A percentile compares a stretch with the other conserved stretches of the same genome.
These are phyloP conservation scores for Suillus clintonianus DNA, from an alignment of 768 basidiomycete species.

Conservation along the genomic window DNA sequence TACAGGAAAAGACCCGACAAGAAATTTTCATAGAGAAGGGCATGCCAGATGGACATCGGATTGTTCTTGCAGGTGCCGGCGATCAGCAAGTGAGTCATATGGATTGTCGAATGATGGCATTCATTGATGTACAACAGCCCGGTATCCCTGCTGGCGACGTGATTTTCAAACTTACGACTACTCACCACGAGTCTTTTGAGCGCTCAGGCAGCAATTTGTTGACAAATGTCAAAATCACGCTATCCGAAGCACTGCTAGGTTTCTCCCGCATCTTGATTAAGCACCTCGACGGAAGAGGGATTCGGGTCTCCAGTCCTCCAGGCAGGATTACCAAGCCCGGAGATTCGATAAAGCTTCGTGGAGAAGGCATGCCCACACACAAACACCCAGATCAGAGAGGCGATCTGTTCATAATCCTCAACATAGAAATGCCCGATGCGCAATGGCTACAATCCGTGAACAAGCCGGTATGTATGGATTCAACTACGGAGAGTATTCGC, in stretches of 20 bases:
- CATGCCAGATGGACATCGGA: constrained; percentile 80
- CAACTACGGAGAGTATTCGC: neutral
- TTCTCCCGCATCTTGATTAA: constrained; percentile 89
- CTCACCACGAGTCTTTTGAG: constrained; percentile 78
- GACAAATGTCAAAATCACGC: constrained; percentile 78
- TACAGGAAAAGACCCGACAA: constrained; percentile 86
- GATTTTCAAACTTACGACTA: constrained; percentile 72
- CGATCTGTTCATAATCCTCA: constrained; percentile 79
- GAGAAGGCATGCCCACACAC: constrained; percentile 89
- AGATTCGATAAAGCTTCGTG: constrained; percentile 71
- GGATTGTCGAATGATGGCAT: neutral
- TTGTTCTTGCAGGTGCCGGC: constrained; percentile 88
- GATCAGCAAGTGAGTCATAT: constrained; percentile 72
- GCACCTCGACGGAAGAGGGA: constrained; percentile 92
- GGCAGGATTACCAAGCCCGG: constrained; percentile 77
- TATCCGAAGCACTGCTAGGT: constrained; percentile 94
- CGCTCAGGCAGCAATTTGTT: constrained; percentile 81
- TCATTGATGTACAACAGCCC: constrained; percentile 51
- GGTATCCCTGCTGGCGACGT: constrained; percentile 89
- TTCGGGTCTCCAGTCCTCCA: constrained; percentile 72
- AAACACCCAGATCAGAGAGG: constrained; percentile 69
- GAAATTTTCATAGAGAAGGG: constrained; percentile 88
- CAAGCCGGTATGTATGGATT: constrained; percentile 44
- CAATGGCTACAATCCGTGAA: constrained; percentile 76
- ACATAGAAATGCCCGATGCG: constrained; percentile 85